A percentile compares a stretch with the other conserved stretches of the same genome.
Evolutionary conservation across 805 yeast species (phyloP).

Genomic region (Myxozyma geophila): DNA sequence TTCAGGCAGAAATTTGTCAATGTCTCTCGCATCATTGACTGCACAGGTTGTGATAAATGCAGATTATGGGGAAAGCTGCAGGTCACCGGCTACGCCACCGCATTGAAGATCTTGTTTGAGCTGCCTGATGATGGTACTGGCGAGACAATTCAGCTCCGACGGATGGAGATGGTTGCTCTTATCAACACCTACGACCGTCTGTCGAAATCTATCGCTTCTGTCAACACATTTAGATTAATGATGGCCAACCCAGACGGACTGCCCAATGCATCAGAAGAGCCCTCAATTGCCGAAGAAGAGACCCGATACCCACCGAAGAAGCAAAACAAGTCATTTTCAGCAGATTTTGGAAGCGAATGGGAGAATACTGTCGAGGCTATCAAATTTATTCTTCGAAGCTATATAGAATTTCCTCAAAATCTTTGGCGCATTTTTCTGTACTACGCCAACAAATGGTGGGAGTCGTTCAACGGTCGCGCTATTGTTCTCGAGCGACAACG

Average conservation of each 20-base stretch:
- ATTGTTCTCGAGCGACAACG: conserved; percentile 18
- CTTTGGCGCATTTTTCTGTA: conserved; percentile 56
- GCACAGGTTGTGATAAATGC: conserved; percentile 98
- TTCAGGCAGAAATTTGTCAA: conserved; percentile 84
- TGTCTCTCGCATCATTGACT: conserved; percentile 92
- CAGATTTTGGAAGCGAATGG: conserved; percentile 53
- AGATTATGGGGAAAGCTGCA: conserved; percentile 98
- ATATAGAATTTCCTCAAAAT: conserved; percentile 69
- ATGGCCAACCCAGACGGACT: conserved; percentile 20
- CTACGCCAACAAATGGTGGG: conserved; percentile 67
- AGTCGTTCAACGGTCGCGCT: conserved; percentile 67
- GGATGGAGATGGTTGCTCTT: conserved; percentile 86
- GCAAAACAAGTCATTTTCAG: conserved; percentile 10
- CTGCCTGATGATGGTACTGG: conserved; percentile 55
- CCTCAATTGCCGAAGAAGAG: conserved; percentile 36
- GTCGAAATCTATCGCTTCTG: conserved; percentile 78
- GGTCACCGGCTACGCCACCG: conserved; percentile 97
- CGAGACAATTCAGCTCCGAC: conserved; percentile 61
- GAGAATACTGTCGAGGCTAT: conserved; percentile 62
- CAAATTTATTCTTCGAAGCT: conserved; percentile 66
- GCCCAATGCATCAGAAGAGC: conserved; percentile 46
- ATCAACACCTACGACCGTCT: conserved; percentile 91
- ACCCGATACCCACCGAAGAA: background rate
- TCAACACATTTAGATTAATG: conserved; percentile 60
- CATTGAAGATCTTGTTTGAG: conserved; percentile 87